These are phyloP conservation scores for Nyssa sinensis DNA, from an alignment of 148 eudicot genomes.

Conservation along the genomic window DNA sequence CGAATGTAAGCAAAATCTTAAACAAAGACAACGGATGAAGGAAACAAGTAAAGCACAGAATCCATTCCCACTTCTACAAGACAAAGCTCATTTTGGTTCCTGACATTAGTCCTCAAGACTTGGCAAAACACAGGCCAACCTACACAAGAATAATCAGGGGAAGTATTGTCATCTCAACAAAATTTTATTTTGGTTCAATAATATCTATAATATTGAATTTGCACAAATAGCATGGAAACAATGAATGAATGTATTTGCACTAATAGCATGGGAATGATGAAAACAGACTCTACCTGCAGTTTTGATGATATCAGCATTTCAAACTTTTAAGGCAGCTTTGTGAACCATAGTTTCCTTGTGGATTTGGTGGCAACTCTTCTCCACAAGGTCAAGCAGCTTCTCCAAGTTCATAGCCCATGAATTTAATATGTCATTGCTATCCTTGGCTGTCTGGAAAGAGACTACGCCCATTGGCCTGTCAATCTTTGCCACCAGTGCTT, in stretches of 20 bases:
- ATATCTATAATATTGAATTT: neutral
- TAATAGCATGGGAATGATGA: too few relatives aligned
- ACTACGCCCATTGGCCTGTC: conserved; percentile 80
- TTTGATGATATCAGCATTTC: conserved; percentile 12
- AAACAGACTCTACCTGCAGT: neutral
- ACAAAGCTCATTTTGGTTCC: neutral
- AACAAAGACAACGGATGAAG: neutral
- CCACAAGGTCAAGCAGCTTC: conserved; percentile 91
- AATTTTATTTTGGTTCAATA: too few relatives aligned
- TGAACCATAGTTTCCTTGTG: conserved; percentile 99
- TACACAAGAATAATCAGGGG: neutral
- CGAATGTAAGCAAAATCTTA: neutral
- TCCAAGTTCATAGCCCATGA: conserved; percentile 92
- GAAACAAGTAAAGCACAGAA: conserved; percentile 1
- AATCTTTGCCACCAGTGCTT: conserved; percentile 79
- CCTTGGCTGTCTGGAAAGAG: conserved; percentile 74
- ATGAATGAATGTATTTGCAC: too few relatives aligned
- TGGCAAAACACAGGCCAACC: conserved; percentile 4
- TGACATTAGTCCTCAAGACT: neutral
- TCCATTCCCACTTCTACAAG: neutral
- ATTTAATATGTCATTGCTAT: conserved; percentile 79
- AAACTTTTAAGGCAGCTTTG: conserved; percentile 70
- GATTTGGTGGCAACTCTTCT: conserved; percentile 97
- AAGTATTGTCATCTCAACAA: neutral
- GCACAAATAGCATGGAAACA: too few relatives aligned